Conservation (phyloP, 352 stramenopile species). For the Phytophthora foliorum region DNA sequence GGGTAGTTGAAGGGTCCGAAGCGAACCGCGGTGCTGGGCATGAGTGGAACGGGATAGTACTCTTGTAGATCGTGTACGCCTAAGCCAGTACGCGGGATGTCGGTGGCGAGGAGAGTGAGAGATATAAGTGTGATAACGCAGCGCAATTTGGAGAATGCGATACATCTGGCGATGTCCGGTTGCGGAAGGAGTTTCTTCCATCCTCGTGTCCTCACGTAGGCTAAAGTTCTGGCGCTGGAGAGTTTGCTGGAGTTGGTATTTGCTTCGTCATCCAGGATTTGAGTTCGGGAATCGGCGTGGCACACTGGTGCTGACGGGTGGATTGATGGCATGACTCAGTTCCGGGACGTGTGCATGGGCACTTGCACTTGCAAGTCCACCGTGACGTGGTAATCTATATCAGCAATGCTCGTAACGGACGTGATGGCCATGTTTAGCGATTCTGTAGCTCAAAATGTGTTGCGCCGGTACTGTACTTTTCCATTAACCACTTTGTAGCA, state of each 20-base stretch:
- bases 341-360: background rate
- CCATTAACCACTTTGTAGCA: background rate
- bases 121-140: slow-evolving; percentile 51
- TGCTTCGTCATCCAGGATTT: background rate
- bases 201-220: background rate
- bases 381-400: background rate
- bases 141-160: slow-evolving; percentile 40
- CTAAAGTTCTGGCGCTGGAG: slow-evolving; percentile 6
- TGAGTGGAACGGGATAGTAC: slow-evolving; percentile 36
- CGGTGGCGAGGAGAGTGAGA: slow-evolving; percentile 48
- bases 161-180: slow-evolving; percentile 40
- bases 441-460: background rate
- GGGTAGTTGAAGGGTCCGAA: slow-evolving; percentile 67
- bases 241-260: slow-evolving; percentile 2
- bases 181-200: slow-evolving; percentile 25
- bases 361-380: background rate
- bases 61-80: slow-evolving; percentile 34
- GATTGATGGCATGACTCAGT: slow-evolving; percentile 5
- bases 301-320: background rate
- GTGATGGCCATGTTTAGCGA: background rate
- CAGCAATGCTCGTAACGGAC: background rate
- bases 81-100: slow-evolving; percentile 63
- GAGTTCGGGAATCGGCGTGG: background rate
- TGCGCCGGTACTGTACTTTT: background rate
- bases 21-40: slow-evolving; percentile 38